Conservation (phyloP, 208 protist species). For the Wallacemonas sp. region DNA sequence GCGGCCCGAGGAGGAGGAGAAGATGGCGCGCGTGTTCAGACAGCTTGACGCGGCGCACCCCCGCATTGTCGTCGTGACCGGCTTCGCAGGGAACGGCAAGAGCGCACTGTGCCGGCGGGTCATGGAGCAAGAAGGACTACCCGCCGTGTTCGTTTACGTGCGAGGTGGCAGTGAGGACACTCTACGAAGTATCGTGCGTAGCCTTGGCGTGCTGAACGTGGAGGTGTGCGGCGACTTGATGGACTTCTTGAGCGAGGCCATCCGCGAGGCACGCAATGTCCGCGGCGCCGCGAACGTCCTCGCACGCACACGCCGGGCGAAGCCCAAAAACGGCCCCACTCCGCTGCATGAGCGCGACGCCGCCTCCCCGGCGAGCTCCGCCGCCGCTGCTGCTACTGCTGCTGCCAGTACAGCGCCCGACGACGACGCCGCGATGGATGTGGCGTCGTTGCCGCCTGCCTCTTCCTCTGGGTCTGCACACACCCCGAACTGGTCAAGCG, state of each 20-base stretch:
- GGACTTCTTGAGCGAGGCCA: slow-evolving; percentile 61
- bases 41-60: slow-evolving; percentile 32
- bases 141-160: slow-evolving; percentile 69
- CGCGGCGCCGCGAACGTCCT: neutral
- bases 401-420: too few relatives aligned
- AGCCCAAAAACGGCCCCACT: neutral
- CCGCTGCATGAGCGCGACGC: too few relatives aligned
- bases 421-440: slow-evolving; percentile 22
- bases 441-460: slow-evolving; percentile 20
- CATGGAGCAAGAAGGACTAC: slow-evolving; percentile 51
- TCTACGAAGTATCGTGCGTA: slow-evolving; percentile 52
- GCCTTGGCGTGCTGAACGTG: slow-evolving; percentile 75
- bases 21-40: slow-evolving; percentile 25
- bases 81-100: slow-evolving; percentile 64
- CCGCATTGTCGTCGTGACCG: slow-evolving; percentile 56
- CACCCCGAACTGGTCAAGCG: slow-evolving; percentile 4
- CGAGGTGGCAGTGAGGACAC: slow-evolving; percentile 57
- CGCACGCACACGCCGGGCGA: neutral
- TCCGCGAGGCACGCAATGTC: slow-evolving; percentile 22
- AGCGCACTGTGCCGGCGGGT: slow-evolving; percentile 55
- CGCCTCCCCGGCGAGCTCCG: too few relatives aligned
- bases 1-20: slow-evolving; percentile 24
- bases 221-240: slow-evolving; percentile 82
- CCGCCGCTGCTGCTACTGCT: neutral
- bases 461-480: neutral